phyloP scores from a whole-genome alignment of 257 asterid species.

The Penstemon davidsonii region DNA sequence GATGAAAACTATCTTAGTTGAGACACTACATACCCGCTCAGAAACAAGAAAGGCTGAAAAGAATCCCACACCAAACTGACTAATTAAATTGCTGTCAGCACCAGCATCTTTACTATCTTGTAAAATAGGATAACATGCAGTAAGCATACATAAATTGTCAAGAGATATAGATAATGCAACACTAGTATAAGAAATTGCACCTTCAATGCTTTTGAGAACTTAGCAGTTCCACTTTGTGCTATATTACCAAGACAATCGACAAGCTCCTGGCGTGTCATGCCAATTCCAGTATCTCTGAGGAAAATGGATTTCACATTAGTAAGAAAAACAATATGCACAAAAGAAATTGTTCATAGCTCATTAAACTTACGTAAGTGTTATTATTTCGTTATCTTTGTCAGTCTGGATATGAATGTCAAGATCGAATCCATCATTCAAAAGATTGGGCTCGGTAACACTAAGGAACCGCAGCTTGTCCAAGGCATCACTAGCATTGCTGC shows the following conservation, averaged over 20 bases:
- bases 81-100: conserved; percentile 89
- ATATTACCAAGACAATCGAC: conserved; percentile 97
- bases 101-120: conserved; percentile 98
- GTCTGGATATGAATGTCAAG: conserved; percentile 84
- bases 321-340: conserved; percentile 16
- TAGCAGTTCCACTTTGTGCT: conserved; percentile 99
- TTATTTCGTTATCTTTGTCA: conserved; percentile 88
- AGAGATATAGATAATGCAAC: conserved; percentile 16
- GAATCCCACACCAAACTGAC: conserved; percentile 99
- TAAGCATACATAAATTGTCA: background rate
- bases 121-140: conserved; percentile 25
- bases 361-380: conserved; percentile 68
- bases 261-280: conserved; percentile 91
- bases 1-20: background rate
- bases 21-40: conserved; percentile 59
- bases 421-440: conserved; percentile 74
- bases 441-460: conserved; percentile 32
- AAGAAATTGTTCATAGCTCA: background rate
- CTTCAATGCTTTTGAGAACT: conserved; percentile 88
- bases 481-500: conserved; percentile 99
- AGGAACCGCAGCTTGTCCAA: conserved; percentile 83
- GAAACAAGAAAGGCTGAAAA: conserved; percentile 94
- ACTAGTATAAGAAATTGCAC: conserved; percentile 34
- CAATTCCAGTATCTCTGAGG: conserved; percentile 91
- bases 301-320: conserved; percentile 21